Percentiles rank a stretch among this genome's conserved stretches.
Conservation (phyloP, 2,329 filamentous ascomycete species). For the Exutisphaerella laricina region DNA sequence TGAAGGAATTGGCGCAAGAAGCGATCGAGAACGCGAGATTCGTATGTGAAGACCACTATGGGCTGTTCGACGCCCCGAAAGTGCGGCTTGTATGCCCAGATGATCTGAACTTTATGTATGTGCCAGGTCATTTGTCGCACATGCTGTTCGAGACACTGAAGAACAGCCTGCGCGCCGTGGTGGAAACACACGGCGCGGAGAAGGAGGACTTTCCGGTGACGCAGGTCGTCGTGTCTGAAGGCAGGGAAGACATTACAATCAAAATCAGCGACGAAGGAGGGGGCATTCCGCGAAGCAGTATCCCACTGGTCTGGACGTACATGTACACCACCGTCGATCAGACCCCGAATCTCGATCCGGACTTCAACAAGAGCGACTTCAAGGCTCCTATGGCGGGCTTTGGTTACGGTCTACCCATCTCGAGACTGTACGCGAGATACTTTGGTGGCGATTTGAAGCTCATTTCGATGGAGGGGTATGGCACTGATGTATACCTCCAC, state of each 20-base stretch:
- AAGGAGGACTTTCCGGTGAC: slow-evolving; percentile 95
- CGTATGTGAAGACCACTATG: slow-evolving; percentile 97
- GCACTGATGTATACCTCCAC: slow-evolving; percentile 97
- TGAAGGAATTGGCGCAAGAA: slow-evolving; percentile 88
- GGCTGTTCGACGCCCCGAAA: slow-evolving; percentile 92
- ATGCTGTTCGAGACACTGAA: slow-evolving; percentile 99
- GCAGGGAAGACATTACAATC: slow-evolving; percentile 98
- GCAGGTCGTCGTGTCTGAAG: slow-evolving; percentile 95
- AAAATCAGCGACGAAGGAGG: slow-evolving; percentile 97
- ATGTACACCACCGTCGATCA: slow-evolving; percentile 99
- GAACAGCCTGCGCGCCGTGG: slow-evolving; percentile 93
- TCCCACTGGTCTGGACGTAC: slow-evolving; percentile 99
- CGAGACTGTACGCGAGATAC: slow-evolving; percentile 87
- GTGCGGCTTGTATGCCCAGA: slow-evolving; percentile 85
- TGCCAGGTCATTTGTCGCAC: slow-evolving; percentile 95
- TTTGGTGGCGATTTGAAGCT: slow-evolving; percentile 96
- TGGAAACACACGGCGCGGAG: slow-evolving; percentile 90
- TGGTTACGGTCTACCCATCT: slow-evolving; percentile 95
- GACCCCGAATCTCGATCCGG: slow-evolving; percentile 88
- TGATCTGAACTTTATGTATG: slow-evolving; percentile 98
- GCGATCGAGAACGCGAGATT: slow-evolving; percentile 99
- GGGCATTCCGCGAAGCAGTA: slow-evolving; percentile 85
- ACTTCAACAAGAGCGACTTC: slow-evolving; percentile 99
- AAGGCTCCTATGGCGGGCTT: slow-evolving; percentile 99
- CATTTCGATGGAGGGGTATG: slow-evolving; percentile 99